Conservation (phyloP, 2,329 filamentous ascomycete species). For the Botrytis medusae region DNA sequence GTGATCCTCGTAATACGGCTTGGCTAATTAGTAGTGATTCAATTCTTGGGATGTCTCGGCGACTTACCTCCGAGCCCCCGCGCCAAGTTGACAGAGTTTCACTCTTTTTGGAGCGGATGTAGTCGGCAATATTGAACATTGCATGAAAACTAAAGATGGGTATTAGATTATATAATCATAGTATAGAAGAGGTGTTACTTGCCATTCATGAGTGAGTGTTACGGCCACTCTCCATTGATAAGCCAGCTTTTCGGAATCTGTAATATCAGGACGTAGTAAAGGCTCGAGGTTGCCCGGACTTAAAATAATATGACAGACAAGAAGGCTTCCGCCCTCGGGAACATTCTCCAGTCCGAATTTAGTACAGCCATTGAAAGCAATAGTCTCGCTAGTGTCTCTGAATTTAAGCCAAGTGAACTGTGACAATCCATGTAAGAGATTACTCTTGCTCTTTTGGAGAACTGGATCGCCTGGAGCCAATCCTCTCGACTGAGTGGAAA, state of each 20-base stretch:
- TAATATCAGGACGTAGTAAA: background rate
- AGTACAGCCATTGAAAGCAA: background rate
- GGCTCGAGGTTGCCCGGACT: background rate
- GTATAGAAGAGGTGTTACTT: background rate
- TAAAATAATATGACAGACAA: background rate
- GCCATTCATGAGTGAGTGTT: conserved; percentile 12
- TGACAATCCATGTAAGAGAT: background rate
- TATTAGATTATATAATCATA: background rate
- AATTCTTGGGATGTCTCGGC: background rate
- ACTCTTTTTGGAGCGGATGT: background rate
- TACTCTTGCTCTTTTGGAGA: background rate
- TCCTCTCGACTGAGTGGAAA: background rate
- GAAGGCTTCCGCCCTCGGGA: too few relatives aligned
- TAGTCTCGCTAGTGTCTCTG: background rate
- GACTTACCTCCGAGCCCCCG: background rate
- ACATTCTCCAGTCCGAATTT: background rate
- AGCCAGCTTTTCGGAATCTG: conserved; percentile 1
- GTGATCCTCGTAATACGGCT: background rate
- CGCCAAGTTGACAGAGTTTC: background rate
- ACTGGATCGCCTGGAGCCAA: conserved; percentile 1
- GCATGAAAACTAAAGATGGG: background rate
- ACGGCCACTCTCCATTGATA: conserved; percentile 14
- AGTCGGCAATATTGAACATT: background rate
- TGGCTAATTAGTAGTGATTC: background rate
- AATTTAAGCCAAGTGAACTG: background rate